Conservation (phyloP, 2,329 filamentous ascomycete genomes). For the Cytospora schulzeri region DNA sequence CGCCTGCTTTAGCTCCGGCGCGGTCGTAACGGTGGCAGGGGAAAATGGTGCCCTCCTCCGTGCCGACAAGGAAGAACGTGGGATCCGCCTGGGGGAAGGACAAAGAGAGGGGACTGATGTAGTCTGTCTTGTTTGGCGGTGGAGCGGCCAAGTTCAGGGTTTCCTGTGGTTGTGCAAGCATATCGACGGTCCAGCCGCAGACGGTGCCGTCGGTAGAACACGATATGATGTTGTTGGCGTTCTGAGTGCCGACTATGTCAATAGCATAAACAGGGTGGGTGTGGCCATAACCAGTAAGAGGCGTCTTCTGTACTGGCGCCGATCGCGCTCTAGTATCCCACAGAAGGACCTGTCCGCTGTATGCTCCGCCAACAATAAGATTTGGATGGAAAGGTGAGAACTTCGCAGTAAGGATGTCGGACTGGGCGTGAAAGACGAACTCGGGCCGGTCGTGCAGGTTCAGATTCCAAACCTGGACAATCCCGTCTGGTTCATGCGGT, state of each 20-base stretch:
- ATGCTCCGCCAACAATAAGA: constrained; percentile 91
- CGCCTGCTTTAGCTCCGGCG: constrained; percentile 93
- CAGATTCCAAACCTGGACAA: constrained; percentile 96
- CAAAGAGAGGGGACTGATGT: constrained; percentile 91
- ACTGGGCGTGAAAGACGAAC: constrained; percentile 95
- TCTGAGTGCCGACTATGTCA: constrained; percentile 95
- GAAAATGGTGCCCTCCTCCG: constrained; percentile 94
- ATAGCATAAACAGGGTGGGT: constrained; percentile 96
- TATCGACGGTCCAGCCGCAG: constrained; percentile 96
- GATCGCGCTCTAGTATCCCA: constrained; percentile 95
- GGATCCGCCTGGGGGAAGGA: constrained; percentile 94
- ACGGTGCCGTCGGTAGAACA: constrained; percentile 96
- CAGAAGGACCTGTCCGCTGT: constrained; percentile 92
- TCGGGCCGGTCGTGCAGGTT: constrained; percentile 93
- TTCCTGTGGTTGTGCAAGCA: constrained; percentile 96
- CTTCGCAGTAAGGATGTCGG: constrained; percentile 90
- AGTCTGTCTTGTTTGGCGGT: constrained; percentile 85
- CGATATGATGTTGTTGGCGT: constrained; percentile 97
- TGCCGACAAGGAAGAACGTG: constrained; percentile 95
- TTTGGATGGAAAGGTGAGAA: constrained; percentile 99
- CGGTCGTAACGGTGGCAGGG: constrained; percentile 97
- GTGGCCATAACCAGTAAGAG: constrained; percentile 90
- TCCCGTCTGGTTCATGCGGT: constrained; percentile 87
- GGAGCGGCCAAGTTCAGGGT: constrained; percentile 86
- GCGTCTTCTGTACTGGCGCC: constrained; percentile 91